Conservation (phyloP, 495 filamentous ascomycete genomes). For the Penicillium nucicola region DNA sequence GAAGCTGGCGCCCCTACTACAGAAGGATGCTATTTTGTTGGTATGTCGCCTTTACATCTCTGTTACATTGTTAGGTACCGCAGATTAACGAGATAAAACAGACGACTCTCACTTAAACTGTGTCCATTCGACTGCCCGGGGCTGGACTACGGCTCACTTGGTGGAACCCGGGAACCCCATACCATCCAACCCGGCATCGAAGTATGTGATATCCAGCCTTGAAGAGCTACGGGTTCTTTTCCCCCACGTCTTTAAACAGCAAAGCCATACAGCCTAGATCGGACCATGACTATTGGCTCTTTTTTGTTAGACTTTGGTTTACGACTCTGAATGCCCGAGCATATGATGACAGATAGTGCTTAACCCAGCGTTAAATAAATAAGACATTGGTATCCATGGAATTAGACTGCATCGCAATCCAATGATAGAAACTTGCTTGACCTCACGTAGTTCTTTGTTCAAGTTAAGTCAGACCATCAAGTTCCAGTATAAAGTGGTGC, state of each 20-base stretch:
- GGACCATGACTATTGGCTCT: background rate
- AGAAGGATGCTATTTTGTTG: conserved; percentile 80
- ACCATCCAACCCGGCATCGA: conserved; percentile 57
- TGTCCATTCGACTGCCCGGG: conserved; percentile 63
- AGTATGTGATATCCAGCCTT: conserved; percentile 67
- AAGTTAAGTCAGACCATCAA: background rate
- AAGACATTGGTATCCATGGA: background rate
- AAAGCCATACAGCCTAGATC: conserved; percentile 7
- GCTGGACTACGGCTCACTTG: conserved; percentile 80
- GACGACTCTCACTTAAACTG: conserved; percentile 83
- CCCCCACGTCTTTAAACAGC: conserved; percentile 69
- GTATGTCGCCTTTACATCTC: conserved; percentile 45
- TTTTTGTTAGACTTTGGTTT: conserved; percentile 4
- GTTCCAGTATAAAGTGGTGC: conserved; percentile 4
- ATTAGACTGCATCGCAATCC: background rate
- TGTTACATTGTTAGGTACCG: background rate
- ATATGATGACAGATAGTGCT: conserved; percentile 2
- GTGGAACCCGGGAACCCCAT: conserved; percentile 64
- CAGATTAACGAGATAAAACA: conserved; percentile 28
- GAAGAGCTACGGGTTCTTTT: conserved; percentile 70
- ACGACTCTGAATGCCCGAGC: conserved; percentile 2
- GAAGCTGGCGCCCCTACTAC: conserved; percentile 57
- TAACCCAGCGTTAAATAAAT: background rate
- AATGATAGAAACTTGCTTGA: background rate
- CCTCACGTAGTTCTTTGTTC: background rate